phyloP scores from a whole-genome alignment of 257 asterid species.

The Gentiana dahurica region DNA sequence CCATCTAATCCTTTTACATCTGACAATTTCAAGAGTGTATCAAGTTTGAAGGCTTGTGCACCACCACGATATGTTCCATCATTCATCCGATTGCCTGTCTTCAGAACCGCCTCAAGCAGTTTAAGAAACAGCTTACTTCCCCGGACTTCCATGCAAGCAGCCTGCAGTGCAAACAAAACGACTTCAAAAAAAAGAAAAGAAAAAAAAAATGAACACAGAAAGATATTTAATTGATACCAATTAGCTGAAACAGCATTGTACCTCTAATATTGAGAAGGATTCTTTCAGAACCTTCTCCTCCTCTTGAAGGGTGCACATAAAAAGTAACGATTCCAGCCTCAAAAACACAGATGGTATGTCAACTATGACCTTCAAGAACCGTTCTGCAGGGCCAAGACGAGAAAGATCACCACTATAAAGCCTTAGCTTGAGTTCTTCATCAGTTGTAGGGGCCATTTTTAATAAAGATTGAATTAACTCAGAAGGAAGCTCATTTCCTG shows the following conservation, averaged over 20 bases:
- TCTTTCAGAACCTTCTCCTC: constrained; percentile 44
- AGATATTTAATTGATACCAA: background rate
- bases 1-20: constrained; percentile 93
- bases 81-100: constrained; percentile 95
- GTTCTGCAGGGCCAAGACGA: constrained; percentile 76
- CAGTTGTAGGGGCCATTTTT: constrained; percentile 84
- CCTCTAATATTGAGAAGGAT: constrained; percentile 71
- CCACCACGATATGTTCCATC: constrained; percentile 92
- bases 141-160: constrained; percentile 80
- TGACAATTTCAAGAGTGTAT: constrained; percentile 69
- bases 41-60: constrained; percentile 94
- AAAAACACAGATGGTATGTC: constrained; percentile 78
- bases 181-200: background rate
- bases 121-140: constrained; percentile 76
- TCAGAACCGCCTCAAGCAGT: constrained; percentile 92
- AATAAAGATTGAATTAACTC: constrained; percentile 66
- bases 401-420: constrained; percentile 70
- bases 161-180: constrained; percentile 30
- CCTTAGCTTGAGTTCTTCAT: constrained; percentile 83
- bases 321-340: constrained; percentile 61
- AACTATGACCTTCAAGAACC: constrained; percentile 75
- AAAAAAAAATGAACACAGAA: background rate
- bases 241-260: constrained; percentile 18
- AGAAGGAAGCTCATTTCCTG: constrained; percentile 89
- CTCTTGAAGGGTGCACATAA: constrained; percentile 73